A percentile compares a stretch with the other conserved stretches of the same genome.
phyloP scores from a whole-genome alignment of 1,284 basidiomycete genomes.

The Athelia sp. region DNA sequence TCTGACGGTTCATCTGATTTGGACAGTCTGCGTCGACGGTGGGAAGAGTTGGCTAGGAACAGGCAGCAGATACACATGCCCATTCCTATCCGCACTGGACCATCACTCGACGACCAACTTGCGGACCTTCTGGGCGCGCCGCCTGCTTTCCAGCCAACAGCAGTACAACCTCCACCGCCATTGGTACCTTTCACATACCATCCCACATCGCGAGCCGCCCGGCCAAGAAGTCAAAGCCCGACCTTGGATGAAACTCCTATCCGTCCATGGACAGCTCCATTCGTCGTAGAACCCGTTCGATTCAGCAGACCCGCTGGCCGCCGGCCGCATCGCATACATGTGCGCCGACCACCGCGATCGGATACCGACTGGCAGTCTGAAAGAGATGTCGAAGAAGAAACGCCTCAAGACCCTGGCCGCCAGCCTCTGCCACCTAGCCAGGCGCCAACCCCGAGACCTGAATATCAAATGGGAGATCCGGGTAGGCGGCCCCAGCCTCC shows the following conservation, averaged over 20 bases:
- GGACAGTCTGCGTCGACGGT: slow-evolving; percentile 16
- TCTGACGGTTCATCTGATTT: slow-evolving; percentile 17
- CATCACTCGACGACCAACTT: slow-evolving; percentile 51
- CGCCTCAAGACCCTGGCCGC: neutral
- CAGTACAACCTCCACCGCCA: slow-evolving; percentile 46
- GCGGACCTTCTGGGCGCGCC: slow-evolving; percentile 51
- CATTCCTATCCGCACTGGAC: slow-evolving; percentile 34
- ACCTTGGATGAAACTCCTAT: slow-evolving; percentile 16
- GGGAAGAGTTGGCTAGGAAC: slow-evolving; percentile 13
- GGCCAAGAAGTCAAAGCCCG: slow-evolving; percentile 43
- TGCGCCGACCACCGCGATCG: slow-evolving; percentile 4
- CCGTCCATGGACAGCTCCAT: slow-evolving; percentile 2
- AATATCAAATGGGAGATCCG: neutral
- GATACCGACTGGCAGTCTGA: slow-evolving; percentile 1
- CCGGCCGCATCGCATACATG: neutral
- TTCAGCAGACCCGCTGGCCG: neutral
- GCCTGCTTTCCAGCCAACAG: slow-evolving; percentile 30
- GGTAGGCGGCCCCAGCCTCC: neutral
- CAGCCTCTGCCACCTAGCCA: too few relatives aligned
- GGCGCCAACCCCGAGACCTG: too few relatives aligned
- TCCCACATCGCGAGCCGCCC: slow-evolving; percentile 31
- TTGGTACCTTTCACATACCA: slow-evolving; percentile 51
- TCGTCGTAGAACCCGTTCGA: neutral
- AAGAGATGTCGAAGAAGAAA: neutral
- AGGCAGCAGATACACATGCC: slow-evolving; percentile 33